phyloP scores from a whole-genome alignment of 169 alveolate genomes.

The Perkinsus chesapeaki region DNA sequence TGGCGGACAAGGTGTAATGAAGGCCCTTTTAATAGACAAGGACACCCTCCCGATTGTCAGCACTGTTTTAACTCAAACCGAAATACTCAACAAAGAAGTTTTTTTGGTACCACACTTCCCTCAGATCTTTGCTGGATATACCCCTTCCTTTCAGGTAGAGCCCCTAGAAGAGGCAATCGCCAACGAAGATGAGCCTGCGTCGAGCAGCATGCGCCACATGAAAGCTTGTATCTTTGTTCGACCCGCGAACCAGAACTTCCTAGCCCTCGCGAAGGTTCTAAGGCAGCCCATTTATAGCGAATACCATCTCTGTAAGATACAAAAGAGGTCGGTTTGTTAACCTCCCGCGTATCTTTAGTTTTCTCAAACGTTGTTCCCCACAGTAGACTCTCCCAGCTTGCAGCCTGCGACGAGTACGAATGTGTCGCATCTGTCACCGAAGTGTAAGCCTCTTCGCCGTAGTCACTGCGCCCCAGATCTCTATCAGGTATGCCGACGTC shows the following conservation, averaged over 20 bases:
- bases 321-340: neutral
- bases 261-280: conserved; percentile 34
- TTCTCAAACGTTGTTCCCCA: conserved; percentile 68
- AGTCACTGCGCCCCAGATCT: conserved; percentile 35
- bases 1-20: neutral
- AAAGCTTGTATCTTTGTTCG: conserved; percentile 41
- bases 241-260: conserved; percentile 37
- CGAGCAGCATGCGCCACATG: conserved; percentile 34
- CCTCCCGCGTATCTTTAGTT: conserved; percentile 25
- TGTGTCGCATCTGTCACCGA: conserved; percentile 40
- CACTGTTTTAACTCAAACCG: neutral
- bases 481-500: conserved; percentile 76
- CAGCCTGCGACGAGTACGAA: conserved; percentile 67
- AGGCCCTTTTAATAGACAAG: neutral
- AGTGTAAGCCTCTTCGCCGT: neutral
- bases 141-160: neutral
- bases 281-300: conserved; percentile 27
- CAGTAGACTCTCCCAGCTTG: conserved; percentile 58
- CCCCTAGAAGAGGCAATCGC: neutral
- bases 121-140: neutral
- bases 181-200: neutral
- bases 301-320: neutral
- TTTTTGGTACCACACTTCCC: neutral
- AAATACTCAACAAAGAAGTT: neutral
- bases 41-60: neutral